phyloP scores from a whole-genome alignment of 2,329 filamentous ascomycete genomes.

The Coniochaeta sp. region DNA sequence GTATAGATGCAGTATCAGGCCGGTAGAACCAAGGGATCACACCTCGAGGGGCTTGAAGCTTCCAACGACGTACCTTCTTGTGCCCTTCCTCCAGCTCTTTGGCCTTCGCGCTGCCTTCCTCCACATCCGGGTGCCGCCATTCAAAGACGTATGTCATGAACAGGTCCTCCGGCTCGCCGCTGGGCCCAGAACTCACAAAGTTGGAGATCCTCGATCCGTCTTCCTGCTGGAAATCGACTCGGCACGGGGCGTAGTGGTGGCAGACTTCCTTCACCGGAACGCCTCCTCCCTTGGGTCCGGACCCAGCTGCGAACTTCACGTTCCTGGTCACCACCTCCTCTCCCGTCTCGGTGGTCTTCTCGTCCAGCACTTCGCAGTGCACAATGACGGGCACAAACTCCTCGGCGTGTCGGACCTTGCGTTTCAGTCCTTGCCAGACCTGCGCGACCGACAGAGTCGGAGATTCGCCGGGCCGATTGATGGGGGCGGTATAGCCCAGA shows the following conservation, averaged over 20 bases:
- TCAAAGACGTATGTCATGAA: conserved; percentile 26
- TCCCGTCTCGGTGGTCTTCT: conserved; percentile 6
- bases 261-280: conserved; percentile 19
- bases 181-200: conserved; percentile 17
- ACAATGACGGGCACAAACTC: conserved; percentile 21
- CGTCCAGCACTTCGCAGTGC: conserved; percentile 15
- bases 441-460: conserved; percentile 15
- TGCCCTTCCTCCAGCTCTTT: conserved; percentile 11
- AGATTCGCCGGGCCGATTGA: conserved; percentile 17
- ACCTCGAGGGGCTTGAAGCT: neutral
- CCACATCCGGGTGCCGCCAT: conserved; percentile 17
- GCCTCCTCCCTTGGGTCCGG: conserved; percentile 2
- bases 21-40: neutral
- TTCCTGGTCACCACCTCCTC: conserved; percentile 6
- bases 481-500: conserved; percentile 19
- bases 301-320: conserved; percentile 4
- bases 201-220: conserved; percentile 24
- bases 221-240: conserved; percentile 22
- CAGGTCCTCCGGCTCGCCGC: conserved; percentile 15
- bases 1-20: neutral
- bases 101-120: conserved; percentile 13
- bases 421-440: conserved; percentile 20
- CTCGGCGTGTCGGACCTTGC: conserved; percentile 19
- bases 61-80: conserved; percentile 14
- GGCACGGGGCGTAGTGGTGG: conserved; percentile 18